Base-by-base conservation (phyloP, 2,329 filamentous ascomycete genomes). In the Penicillium sp. region DNA sequence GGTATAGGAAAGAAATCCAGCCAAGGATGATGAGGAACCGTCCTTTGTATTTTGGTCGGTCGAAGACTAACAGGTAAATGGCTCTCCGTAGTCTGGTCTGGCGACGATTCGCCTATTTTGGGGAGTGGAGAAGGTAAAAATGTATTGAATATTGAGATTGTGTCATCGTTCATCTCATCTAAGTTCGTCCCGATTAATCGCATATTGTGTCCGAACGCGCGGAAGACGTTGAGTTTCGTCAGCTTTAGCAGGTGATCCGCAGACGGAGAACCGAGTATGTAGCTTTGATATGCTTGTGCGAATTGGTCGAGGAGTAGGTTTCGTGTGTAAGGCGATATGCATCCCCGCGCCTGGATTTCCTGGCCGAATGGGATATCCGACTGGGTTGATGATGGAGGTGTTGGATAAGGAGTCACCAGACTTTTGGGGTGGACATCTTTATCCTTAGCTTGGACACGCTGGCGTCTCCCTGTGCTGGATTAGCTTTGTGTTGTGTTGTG, bases 21-120 rank as follows among this genome's bases (percentile, higher is more conserved):
- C 69, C 69, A 71, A 0, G 78, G 77, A 58, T 80, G 77, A 51
- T 80, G 77, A 6, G 67, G 62, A 0, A 69, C 62, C 0, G 63
- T 63, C 20, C 61, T 58, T 51, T 80, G 78, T 4, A 78, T 22
- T 7, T 50, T 54, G 0, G 77, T 80, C 1, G 77, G 77, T 12
- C 66, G 69, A 0, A 76, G 67, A 20, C 55, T 61, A 0, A 53
- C 44, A 1, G 72, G 72, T 4, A 73, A 51, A 3, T 52, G 22
- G n/a, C 56, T 43, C 18, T 52, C 33, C 14, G 14, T 15, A 9
- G 5, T 22, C 9, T 40, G 18, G 18, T 8, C 11, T 2, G 18
- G 37, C 18, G 37, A 20, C 9, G 37, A 40, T 22, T 4, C 37
- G 3, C 18, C 18, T 22, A 18, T 11, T 4, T 46, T 25, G 3